Evolutionary conservation across 768 basidiomycete genomes (phyloP).

Genomic region (Tubosaeta brunneosetosa): DNA sequence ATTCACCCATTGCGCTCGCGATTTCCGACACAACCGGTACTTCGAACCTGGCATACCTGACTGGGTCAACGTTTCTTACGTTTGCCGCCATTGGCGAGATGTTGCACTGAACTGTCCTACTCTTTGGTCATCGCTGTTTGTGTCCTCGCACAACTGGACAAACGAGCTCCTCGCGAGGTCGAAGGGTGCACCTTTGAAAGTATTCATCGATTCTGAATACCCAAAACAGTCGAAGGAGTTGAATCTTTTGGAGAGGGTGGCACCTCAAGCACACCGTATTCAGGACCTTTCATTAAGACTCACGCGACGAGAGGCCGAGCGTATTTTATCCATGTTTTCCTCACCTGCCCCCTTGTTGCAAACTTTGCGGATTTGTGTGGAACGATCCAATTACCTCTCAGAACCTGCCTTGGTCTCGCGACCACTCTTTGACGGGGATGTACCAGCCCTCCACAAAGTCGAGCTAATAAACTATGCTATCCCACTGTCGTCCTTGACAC

Average conservation of each 20-base stretch:
- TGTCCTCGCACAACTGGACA: constrained; percentile 31
- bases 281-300: constrained; percentile 13
- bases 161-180: constrained; percentile 41
- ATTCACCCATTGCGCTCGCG: constrained; percentile 6
- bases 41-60: constrained; percentile 5
- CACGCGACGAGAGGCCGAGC: constrained; percentile 14
- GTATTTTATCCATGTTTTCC: constrained; percentile 18
- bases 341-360: neutral
- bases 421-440: constrained; percentile 29
- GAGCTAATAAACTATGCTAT: constrained; percentile 34
- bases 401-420: constrained; percentile 22
- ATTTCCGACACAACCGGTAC: neutral
- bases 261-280: neutral
- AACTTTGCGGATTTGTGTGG: constrained; percentile 1
- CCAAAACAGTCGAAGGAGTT: neutral
- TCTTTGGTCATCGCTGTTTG: constrained; percentile 21
- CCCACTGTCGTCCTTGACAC: constrained; percentile 3
- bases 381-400: constrained; percentile 9
- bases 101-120: constrained; percentile 18
- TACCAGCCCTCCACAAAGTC: constrained; percentile 33
- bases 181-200: constrained; percentile 30
- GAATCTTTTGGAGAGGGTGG: neutral
- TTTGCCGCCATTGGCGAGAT: constrained; percentile 34
- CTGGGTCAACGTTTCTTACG: constrained; percentile 23
- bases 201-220: neutral